Base-by-base conservation (phyloP, 192 early-diverging fungal genomes). In the Blastocladiella britannica region DNA sequence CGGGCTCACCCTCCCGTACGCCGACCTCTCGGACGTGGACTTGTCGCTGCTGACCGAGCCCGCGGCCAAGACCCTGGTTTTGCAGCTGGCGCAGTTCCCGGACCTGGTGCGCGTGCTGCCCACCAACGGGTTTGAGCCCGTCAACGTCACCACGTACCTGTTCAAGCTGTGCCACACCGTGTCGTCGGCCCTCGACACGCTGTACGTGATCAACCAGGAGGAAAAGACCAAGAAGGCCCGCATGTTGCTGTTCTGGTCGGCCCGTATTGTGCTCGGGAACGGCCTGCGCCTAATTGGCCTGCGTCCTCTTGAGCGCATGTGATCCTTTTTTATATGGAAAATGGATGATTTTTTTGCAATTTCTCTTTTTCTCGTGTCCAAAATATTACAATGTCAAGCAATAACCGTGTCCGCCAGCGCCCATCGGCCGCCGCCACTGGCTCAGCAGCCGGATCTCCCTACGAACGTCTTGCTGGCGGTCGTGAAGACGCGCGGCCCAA, bases 271-370 rank as follows among this genome's bases (percentile, higher is more conserved):
- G 0, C 70, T 96, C 7, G 82, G 87, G 43, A 96, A 93, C 63
- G 85, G 82, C 22, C 76, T 95, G 59, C 72, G 81, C 51, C 65
- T 89, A 9, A 65, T 95, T 57, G 88, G 88, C 56, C 67, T 96
- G 61, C 73, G 71, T 62, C 89, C 89, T 52, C 67, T 93, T 53
- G 82, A 89, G 65, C 74, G 88, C 60, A 96, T 96, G 92, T 96
- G 82, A 83, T 65, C 53, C 43, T 26, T 23, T 59, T 57, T 1
- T 54, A 63, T 54, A n/a, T n/a, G n/a, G n/a, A n/a, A n/a, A n/a
- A n/a, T n/a, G n/a, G n/a, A n/a, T n/a, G n/a, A n/a, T n/a, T 25
- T 30, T 12, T 6, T n/a, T 56, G 43, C 26, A 64, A 63, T 62
- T 58, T 24, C 28, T 58, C 54, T 56, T 9, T 58, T 9, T 24